Conservation (phyloP, 805 yeast species). For the Brettanomyces custersianus region DNA sequence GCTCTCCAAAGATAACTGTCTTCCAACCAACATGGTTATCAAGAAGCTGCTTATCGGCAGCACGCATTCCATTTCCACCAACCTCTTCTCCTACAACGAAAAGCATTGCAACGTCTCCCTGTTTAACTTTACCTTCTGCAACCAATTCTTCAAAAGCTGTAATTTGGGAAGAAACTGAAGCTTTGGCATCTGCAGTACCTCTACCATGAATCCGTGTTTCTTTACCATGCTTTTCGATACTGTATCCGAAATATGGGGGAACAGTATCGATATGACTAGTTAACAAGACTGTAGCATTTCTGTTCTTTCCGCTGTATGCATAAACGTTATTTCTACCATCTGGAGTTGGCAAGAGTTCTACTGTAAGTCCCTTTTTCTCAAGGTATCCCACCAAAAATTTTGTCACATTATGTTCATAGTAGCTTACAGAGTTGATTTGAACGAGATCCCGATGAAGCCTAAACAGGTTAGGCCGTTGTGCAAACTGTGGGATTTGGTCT, state of each 20-base stretch:
- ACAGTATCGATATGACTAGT: slow-evolving; percentile 69
- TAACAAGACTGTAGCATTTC: slow-evolving; percentile 37
- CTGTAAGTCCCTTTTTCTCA: slow-evolving; percentile 37
- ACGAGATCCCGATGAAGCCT: slow-evolving; percentile 28
- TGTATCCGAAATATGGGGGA: slow-evolving; percentile 54
- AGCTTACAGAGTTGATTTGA: slow-evolving; percentile 27
- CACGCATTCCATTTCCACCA: slow-evolving; percentile 55
- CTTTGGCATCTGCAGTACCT: slow-evolving; percentile 68
- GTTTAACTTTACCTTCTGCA: slow-evolving; percentile 27
- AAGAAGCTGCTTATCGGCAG: slow-evolving; percentile 29
- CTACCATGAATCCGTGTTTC: slow-evolving; percentile 43
- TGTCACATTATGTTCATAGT: slow-evolving; percentile 30
- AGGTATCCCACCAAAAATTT: slow-evolving; percentile 32
- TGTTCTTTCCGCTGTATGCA: slow-evolving; percentile 40
- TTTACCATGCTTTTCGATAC: slow-evolving; percentile 17
- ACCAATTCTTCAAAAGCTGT: slow-evolving; percentile 42
- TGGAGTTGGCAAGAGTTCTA: slow-evolving; percentile 29
- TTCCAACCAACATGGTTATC: slow-evolving; percentile 39
- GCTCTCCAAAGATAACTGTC: slow-evolving; percentile 63
- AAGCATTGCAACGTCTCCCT: slow-evolving; percentile 50
- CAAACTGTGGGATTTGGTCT: slow-evolving; percentile 6
- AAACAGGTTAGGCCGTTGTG: slow-evolving; percentile 12
- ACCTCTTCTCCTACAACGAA: slow-evolving; percentile 67
- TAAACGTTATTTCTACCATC: slow-evolving; percentile 30
- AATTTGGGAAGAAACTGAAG: slow-evolving; percentile 55